Evolutionary conservation across 208 protist species (phyloP), one percentile per base, ranked within the genome.

Genomic region (Acanthamoeba royreba): DNA sequence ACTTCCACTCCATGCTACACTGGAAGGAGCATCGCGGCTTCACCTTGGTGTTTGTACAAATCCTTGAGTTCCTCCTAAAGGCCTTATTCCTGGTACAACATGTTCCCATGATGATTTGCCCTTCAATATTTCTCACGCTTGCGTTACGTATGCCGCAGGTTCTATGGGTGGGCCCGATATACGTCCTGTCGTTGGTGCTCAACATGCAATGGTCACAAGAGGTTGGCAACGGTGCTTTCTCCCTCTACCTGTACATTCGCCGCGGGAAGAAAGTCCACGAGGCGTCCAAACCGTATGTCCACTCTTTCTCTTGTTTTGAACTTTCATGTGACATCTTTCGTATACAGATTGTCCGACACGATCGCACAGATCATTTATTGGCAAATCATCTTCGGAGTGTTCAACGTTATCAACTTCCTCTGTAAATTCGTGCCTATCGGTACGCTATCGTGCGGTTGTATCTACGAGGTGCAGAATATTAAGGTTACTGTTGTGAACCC

Each of bases 131-230:
- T 66, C 3, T 46, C 2, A 49, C 28, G n/a, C n/a, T 90, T 46
- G n/a, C 53, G n/a, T 28, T 17, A 81, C 69, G 38, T 8, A 28
- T 72, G 47, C 9, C 17, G n/a, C 33, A 92, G 87, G 38, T 92
- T 3, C 38, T 92, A 38, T 92, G 87, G 87, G 53, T 81, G 63
- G 45, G 40, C 15, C 87, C 87, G n/a, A 61, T 92, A 28, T 92
- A 92, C 47, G 38, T 92, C 5, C 61, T 92, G 4, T 92, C 87
- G 13, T 43, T 92, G 0, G 63, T 92, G n/a, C 87, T 92, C 11
- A 92, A 92, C 63, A 58, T 58, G 42, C 87, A 92, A 40, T 92
- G 87, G 87, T 74, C 40, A 33, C 45, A 92, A 81, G 47, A 79
- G 22, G 35, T 92, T 35, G 87, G 45, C 17, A 72, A 92, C 40